Base-by-base conservation (phyloP, 2,329 filamentous ascomycete genomes). In the Hypoxylon sp. region DNA sequence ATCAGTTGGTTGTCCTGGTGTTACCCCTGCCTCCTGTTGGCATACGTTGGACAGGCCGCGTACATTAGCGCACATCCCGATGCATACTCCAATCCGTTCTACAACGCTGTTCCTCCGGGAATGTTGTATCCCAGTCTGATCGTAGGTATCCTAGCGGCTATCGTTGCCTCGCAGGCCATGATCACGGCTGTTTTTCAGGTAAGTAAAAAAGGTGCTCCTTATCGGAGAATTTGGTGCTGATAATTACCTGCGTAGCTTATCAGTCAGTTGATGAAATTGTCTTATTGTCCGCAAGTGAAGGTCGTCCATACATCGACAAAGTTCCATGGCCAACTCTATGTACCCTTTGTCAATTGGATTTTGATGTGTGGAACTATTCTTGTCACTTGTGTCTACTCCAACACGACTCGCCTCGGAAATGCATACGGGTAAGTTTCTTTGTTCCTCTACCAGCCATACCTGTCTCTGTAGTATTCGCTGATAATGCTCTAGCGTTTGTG, bases 131-230 rank as follows among this genome's bases (percentile, higher is more conserved):
- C 90, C 3, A 87, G 86, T 60, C 80, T 94, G 28, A 83, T 94
- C 2, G 80, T 93, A 51, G 90, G 91, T 0, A 84, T 93, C 7
- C 79, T 91, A 2, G 90, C 90, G 3, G 90, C 91, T 25, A 88
- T 94, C 71, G 91, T 94, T 10, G 92, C 92, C 0, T 92, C 89
- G 3, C 92, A 94, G 71, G 92, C 92, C 9, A 90, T 94, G 80
- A 93, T 94, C 55, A 94, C 92, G 0, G 89, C 87, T 6, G 89
- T 89, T 0, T 94, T 94, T 69, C 91, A 92, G 78, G 82, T 87
- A 76, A 64, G 74, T 50, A 2, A 23, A 32, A n/a, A n/a, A 28
- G 17, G 1, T 34, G 10, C 1, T n/a, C 11, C 21, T 21, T 51
- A 6, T 21, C 7, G 38, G 25, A 9, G 32, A 19, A 60, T 6